Evolutionary conservation across 495 filamentous ascomycete species (phyloP), one percentile per base, ranked within the genome.

Genomic region (Hyphodiscus hymeniophilus): DNA sequence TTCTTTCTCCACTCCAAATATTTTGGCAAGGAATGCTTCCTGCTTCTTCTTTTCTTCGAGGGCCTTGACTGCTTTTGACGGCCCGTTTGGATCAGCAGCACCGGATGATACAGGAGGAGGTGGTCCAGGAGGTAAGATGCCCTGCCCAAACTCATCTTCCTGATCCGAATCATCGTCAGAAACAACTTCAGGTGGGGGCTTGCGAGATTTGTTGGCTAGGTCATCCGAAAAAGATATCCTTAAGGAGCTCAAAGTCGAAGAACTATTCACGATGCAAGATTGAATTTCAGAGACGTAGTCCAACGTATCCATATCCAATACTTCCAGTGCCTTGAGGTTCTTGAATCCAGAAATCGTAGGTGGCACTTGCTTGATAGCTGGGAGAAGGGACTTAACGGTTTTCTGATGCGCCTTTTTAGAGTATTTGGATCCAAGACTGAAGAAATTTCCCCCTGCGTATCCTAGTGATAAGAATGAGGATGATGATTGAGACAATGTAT

Each of bases 331-430:
- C 50, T 70, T 71, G 15, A 83, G 66, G 33, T 68, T 63, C 33
- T 62, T 71, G 58, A 83, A 83, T 1, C 73, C 75, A 3, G 75
- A 75, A 8, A 81, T 54, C 0, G 74, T 79, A 0, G 73, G 69
- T 13, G 65, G 68, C 31, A 52, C 58, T 56, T 63, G 66, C 17
- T n/a, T 44, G 12, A 49, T 12, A 1, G 18, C 20, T 15, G 46
- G 46, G 3, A 45, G 8, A 2, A 44, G 22, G 21, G 28, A 17
- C 24, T 47, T 47, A 8, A 22, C 32, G 17, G 21, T 28, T 24
- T 47, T 51, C 18, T 35, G 34, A n/a, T 42, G 32, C 12, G 18
- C 1, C 28, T 48, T 51, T 20, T 24, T 21, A 3, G 36, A 17
- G 6, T 23, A 8, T 30, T 45, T 48, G 23, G 5, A 35, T 7